These are phyloP conservation scores for Sporisorium iseilematis-ciliati DNA, from an alignment of 1,284 basidiomycete genomes.

Conservation along the genomic window DNA sequence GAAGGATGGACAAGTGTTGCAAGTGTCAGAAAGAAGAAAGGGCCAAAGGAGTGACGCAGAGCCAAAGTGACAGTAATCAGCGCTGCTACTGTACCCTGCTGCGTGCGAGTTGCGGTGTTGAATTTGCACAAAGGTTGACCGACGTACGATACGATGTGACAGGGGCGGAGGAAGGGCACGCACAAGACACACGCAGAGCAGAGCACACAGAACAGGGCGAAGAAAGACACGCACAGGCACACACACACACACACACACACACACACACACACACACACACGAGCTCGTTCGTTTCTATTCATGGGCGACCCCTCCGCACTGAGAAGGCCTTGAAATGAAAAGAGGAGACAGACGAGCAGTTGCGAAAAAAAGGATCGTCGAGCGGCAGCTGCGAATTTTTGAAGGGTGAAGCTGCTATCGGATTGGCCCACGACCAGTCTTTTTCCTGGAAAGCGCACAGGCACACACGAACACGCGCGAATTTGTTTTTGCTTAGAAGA, in stretches of 20 bases:
- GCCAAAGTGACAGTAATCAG: too few species aligned
- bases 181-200: too few species aligned
- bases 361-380: conserved; percentile 27
- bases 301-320: not conserved
- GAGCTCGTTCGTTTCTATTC: not conserved
- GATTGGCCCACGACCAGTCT: conserved; percentile 21
- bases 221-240: too few species aligned
- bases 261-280: too few species aligned
- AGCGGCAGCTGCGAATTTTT: conserved; percentile 26
- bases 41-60: not conserved
- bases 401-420: not conserved
- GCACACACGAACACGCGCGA: not conserved
- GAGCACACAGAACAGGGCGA: too few species aligned
- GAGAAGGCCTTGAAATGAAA: not conserved
- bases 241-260: too few species aligned
- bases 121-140: too few species aligned
- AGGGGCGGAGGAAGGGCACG: too few species aligned
- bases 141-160: too few species aligned
- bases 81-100: too few species aligned
- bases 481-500: not conserved
- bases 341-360: not conserved
- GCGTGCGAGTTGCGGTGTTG: too few species aligned
- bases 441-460: not conserved
- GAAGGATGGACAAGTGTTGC: not conserved
- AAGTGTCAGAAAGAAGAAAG: not conserved